Conservation (phyloP, 2,329 filamentous ascomycete species). For the Colletotrichum chrysophilum region DNA sequence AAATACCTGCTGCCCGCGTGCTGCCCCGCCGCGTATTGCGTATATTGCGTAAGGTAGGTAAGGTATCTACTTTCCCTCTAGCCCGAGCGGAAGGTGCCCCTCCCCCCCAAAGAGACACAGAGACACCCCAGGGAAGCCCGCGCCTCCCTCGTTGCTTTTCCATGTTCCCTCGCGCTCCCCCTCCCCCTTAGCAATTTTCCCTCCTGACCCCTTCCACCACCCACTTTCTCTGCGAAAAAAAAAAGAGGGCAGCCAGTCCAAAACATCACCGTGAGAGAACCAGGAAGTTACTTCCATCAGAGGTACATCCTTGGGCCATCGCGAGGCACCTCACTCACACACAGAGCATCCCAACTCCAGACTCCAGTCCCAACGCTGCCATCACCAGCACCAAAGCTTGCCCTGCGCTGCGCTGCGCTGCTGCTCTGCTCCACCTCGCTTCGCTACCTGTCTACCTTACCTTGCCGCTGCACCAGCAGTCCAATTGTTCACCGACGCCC, state of each 20-base stretch:
- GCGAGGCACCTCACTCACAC: not conserved
- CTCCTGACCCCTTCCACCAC: constrained; percentile 19
- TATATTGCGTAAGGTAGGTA: not conserved
- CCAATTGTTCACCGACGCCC: not conserved
- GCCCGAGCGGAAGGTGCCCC: not conserved
- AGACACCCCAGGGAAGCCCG: not conserved
- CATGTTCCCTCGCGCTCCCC: constrained; percentile 15
- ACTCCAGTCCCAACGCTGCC: not conserved
- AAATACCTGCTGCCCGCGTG: not conserved
- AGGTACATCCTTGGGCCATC: constrained; percentile 38
- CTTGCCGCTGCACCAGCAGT: not conserved
- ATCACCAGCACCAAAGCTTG: not conserved
- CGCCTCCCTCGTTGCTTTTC: constrained; percentile 22
- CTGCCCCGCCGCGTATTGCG: not conserved
- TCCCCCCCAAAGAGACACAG: not conserved
- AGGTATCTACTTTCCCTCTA: not conserved
- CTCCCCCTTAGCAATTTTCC: constrained; percentile 18
- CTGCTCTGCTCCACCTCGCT: not conserved
- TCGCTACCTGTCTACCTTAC: not conserved
- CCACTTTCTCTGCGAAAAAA: constrained; percentile 23
- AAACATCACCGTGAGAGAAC: constrained; percentile 39
- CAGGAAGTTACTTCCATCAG: constrained; percentile 45
- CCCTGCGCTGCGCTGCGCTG: not conserved
- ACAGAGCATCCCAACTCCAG: constrained; percentile 11
- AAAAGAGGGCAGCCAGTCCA: constrained; percentile 38